These are phyloP conservation scores for Fusarium sp. DNA, from an alignment of 2,329 filamentous ascomycete species.

Conservation along the genomic window DNA sequence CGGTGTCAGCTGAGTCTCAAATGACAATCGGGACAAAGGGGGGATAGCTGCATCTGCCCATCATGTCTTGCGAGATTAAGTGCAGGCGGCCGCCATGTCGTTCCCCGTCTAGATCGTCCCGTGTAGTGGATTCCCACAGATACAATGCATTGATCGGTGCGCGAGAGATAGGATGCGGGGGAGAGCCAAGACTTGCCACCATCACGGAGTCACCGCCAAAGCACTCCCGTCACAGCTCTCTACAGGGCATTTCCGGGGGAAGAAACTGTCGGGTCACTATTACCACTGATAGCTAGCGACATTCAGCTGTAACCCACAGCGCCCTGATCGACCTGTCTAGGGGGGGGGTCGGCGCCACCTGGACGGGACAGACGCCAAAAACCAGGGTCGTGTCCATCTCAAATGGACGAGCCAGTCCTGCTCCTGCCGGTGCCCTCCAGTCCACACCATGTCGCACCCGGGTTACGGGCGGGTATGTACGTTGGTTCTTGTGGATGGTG, in stretches of 20 bases:
- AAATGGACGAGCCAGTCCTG: not conserved
- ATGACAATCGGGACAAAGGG: not conserved
- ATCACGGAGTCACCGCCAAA: not conserved
- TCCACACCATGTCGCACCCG: not conserved
- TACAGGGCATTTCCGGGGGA: not conserved
- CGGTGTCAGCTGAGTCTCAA: not conserved
- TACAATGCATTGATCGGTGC: not conserved
- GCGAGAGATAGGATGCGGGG: not conserved
- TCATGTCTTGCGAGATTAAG: not conserved
- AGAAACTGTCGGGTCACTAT: not conserved
- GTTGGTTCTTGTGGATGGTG: not conserved
- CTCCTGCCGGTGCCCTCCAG: not conserved
- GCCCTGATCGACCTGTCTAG: not conserved
- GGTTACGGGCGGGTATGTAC: not conserved
- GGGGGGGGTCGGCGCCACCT: not conserved
- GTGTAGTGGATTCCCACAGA: not conserved
- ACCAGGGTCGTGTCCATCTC: not conserved
- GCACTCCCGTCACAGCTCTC: not conserved
- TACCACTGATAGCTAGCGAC: not conserved
- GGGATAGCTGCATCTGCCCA: not conserved
- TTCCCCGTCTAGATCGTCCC: not conserved
- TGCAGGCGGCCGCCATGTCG: not conserved
- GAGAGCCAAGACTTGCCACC: not conserved
- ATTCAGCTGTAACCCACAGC: not conserved
- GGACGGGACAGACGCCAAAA: not conserved